Percentiles rank a stretch among this genome's conserved stretches.
Evolutionary conservation across 148 eudicot species (phyloP).

Genomic region (Cornus suecica): DNA sequence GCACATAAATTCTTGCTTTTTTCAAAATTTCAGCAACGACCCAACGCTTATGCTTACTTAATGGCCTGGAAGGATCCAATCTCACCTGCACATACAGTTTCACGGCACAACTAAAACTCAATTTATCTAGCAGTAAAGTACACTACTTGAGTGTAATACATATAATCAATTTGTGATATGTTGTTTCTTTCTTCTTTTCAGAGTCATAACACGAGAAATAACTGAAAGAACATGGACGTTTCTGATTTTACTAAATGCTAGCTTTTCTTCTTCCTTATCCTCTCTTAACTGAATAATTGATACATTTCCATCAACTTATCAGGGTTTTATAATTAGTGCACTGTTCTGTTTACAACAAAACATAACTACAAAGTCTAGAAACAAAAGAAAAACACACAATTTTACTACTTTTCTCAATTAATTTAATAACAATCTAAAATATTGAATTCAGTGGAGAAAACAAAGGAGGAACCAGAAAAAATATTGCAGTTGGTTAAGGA

Average conservation of each 20-base stretch:
- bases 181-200: not conserved
- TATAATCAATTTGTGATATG: not conserved
- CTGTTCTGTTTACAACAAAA: not conserved
- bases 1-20: constrained; percentile 73
- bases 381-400: not conserved
- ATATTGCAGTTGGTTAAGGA: not conserved
- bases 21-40: constrained; percentile 83
- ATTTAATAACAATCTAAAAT: not conserved
- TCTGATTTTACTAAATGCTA: not conserved
- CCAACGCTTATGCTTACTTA: constrained; percentile 89
- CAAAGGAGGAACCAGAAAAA: not conserved
- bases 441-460: not conserved
- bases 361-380: too few relatives aligned
- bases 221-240: not conserved
- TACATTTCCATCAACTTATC: not conserved
- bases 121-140: not conserved
- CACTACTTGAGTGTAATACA: not conserved
- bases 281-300: too few relatives aligned
- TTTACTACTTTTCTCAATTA: not conserved
- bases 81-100: constrained; percentile 55
- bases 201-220: not conserved
- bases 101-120: not conserved
- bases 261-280: not conserved
- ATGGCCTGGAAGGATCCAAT: constrained; percentile 85
- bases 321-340: not conserved